Percentiles rank a stretch among this genome's conserved stretches.
Evolutionary conservation across 345 rosid genomes (phyloP).

Genomic region (Melaleuca alternifolia): DNA sequence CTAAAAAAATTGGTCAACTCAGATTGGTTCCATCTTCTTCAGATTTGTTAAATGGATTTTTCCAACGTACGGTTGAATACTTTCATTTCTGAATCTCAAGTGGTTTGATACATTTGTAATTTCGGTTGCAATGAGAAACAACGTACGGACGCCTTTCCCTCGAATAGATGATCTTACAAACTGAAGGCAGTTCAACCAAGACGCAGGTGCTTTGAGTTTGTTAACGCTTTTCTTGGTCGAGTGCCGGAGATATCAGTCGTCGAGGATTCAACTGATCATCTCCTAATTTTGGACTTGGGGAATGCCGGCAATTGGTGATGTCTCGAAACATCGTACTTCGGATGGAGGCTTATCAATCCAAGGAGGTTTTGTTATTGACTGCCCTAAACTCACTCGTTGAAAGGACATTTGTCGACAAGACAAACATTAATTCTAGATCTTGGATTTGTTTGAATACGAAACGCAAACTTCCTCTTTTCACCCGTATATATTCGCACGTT

Average conservation of each 20-base stretch:
- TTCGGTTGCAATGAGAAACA: neutral
- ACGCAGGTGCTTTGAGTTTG: neutral
- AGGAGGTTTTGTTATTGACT: neutral
- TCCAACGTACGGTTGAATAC: neutral
- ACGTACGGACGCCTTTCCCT: neutral
- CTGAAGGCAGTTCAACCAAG: neutral
- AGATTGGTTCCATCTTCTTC: neutral
- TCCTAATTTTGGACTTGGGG: neutral
- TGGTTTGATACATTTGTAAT: neutral
- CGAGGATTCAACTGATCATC: neutral
- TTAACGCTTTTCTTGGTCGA: neutral
- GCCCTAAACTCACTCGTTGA: neutral
- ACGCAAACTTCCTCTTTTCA: too few species aligned
- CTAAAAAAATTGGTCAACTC: neutral
- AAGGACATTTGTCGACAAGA: neutral
- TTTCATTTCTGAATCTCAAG: neutral
- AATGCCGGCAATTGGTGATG: neutral
- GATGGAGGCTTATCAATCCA: too few species aligned
- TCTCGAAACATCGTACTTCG: neutral
- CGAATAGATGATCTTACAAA: neutral
- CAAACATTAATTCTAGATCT: neutral
- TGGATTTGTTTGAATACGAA: neutral
- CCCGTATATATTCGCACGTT: too few species aligned
- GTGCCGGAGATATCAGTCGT: neutral
- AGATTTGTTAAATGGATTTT: neutral